These are phyloP conservation scores for Salix koriyanagi DNA, from an alignment of 345 rosid species.

Conservation along the genomic window DNA sequence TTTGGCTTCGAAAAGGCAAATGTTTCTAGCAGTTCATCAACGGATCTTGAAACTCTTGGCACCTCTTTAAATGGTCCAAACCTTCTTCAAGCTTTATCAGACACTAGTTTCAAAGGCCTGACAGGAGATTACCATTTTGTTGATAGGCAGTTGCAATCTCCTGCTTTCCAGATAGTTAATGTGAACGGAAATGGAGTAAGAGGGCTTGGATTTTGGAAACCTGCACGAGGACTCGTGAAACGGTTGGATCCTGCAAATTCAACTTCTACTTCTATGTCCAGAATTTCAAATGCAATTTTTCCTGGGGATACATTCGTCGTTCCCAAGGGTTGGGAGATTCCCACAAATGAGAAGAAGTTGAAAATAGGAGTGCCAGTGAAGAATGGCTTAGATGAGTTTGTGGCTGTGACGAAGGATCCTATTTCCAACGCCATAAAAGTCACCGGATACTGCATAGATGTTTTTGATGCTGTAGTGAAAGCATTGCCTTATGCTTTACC, in stretches of 20 bases:
- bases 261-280: constrained; percentile 2
- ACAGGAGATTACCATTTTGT: constrained; percentile 31
- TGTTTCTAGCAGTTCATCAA: neutral
- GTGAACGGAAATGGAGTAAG: constrained; percentile 23
- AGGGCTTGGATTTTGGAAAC: constrained; percentile 39
- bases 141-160: constrained; percentile 29
- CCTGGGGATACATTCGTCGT: constrained; percentile 35
- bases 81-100: constrained; percentile 14
- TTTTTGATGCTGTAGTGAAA: constrained; percentile 61
- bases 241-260: neutral
- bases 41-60: constrained; percentile 17
- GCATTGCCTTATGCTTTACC: constrained; percentile 77
- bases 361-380: constrained; percentile 42
- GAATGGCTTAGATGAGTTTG: constrained; percentile 25
- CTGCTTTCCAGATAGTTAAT: constrained; percentile 34
- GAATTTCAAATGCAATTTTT: constrained; percentile 30
- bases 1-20: constrained; percentile 7
- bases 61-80: constrained; percentile 23
- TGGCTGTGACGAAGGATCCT: constrained; percentile 15
- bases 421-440: constrained; percentile 23
- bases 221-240: constrained; percentile 1
- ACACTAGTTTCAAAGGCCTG: constrained; percentile 28
- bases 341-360: constrained; percentile 31
- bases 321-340: constrained; percentile 39
- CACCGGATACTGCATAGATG: constrained; percentile 77